Base-by-base conservation (phyloP, 2,329 filamentous ascomycete genomes). In the Paracorniculantispora psalliotae region DNA sequence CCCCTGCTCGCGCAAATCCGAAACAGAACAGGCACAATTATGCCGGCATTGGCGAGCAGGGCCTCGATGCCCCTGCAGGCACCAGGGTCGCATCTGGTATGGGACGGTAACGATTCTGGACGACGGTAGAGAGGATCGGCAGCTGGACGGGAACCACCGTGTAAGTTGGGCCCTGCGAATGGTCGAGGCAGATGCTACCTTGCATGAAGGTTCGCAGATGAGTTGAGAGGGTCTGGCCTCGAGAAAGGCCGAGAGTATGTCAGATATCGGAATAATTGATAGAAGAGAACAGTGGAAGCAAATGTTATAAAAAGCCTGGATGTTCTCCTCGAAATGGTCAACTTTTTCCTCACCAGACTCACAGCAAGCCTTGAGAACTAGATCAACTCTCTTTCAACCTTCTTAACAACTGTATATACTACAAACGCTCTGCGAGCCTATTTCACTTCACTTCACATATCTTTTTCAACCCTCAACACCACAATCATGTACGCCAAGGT, bases 311-410 rank as follows among this genome's bases (percentile, higher is more conserved):
- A 52, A 52, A 52, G 7, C 13, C 12, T 19, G 10, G 12, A 25
- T 52, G 7, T 19, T 9, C 13, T 28, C 21, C 15, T 28, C n/a
- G 8, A 13, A 12, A n/a, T n/a, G 8, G 5, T 17, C 15, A 25
- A 13, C 10, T 13, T 25, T 8, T 39, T 46, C 41, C 15, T 58
- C 37, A 33, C 23, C 55, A 51, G 47, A 35, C 44, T 43, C 33
- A 57, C 46, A 57, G 55, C 55, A 57, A 57, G 46, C 19, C 41
- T 44, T 57, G 46, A 50, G 30, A 49, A 41, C 35, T 10, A 49
- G 2, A 50, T 13, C 33, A 37, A 44, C 47, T 37, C 37, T 58
- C 47, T 37, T 58, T 57, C 26, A 49, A 28, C 17, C 8, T 9
- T 15, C 33, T 49, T 43, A 9, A 37, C 23, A 8, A n/a, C 33